A percentile compares a stretch with the other conserved stretches of the same genome.
Conservation (phyloP, 768 basidiomycete species). For the Rhodotorula paludigena region DNA sequence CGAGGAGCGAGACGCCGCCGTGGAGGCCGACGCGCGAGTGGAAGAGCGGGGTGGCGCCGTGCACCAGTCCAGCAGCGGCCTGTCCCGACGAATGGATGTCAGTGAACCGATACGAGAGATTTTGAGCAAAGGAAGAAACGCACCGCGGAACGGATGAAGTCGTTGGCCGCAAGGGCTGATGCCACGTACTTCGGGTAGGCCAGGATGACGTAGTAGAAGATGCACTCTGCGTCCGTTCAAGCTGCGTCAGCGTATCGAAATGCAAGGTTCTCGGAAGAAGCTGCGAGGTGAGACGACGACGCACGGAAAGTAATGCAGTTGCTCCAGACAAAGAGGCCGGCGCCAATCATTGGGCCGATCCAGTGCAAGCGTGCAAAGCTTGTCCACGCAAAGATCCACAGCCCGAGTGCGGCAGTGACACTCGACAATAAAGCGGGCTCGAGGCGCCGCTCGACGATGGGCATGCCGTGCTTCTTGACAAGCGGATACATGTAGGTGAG, state of each 20-base stretch:
- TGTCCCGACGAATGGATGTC: not conserved
- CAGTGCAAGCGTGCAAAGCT: constrained; percentile 7
- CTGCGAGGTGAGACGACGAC: too few species aligned
- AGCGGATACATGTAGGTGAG: constrained; percentile 1
- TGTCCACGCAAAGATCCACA: constrained; percentile 29
- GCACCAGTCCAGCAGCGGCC: constrained; percentile 16
- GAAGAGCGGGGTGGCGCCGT: constrained; percentile 23
- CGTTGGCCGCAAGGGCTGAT: constrained; percentile 25
- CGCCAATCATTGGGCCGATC: constrained; percentile 25
- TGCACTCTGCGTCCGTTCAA: not conserved
- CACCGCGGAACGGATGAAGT: constrained; percentile 19
- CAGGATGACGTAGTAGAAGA: constrained; percentile 24
- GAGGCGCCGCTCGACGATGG: not conserved
- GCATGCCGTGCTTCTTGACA: not conserved
- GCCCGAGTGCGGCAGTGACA: constrained; percentile 10
- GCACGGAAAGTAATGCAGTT: constrained; percentile 11
- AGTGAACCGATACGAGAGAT: not conserved
- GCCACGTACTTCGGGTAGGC: constrained; percentile 31
- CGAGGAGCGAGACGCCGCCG: constrained; percentile 27
- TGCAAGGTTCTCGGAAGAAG: not conserved
- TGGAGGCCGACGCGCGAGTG: constrained; percentile 13
- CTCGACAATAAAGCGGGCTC: constrained; percentile 13
- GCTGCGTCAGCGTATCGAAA: too few species aligned
- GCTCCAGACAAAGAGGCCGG: constrained; percentile 10
- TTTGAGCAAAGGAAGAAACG: not conserved